Evolutionary conservation across 129 eudicot genomes (phyloP).

Genomic region (carrot (Daucus carota)): DNA sequence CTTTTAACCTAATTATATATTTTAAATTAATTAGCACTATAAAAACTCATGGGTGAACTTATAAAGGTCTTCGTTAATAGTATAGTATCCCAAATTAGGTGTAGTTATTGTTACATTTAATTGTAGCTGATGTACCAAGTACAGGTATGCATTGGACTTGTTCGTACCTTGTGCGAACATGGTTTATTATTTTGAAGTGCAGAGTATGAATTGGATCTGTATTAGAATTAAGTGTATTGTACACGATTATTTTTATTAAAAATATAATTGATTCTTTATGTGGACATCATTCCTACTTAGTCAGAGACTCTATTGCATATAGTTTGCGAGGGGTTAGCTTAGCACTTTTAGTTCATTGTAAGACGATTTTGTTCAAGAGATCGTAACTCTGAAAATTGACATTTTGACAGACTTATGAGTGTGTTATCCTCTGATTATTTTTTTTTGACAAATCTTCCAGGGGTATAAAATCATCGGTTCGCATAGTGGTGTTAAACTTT

Average conservation of each 20-base stretch:
- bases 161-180: background rate
- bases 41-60: no score
- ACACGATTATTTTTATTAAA: background rate
- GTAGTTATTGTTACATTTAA: no score
- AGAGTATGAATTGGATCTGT: background rate
- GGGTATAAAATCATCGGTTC: slow-evolving; percentile 98
- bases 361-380: background rate
- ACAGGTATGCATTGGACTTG: background rate
- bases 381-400: background rate
- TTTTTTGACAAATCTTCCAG: slow-evolving; percentile 34
- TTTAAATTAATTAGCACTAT: no score
- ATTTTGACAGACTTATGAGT: background rate
- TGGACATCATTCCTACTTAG: background rate
- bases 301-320: no score
- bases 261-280: background rate
- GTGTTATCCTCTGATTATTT: slow-evolving; percentile 3
- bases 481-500: slow-evolving; percentile 94
- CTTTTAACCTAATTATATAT: no score
- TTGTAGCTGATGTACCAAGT: background rate
- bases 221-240: background rate
- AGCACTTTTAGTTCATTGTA: background rate
- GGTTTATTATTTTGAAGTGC: background rate
- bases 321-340: background rate
- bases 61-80: background rate
- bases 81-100: background rate